Evolutionary conservation across 169 alveolate species (phyloP).

Genomic region (Plasmodium malariae): DNA sequence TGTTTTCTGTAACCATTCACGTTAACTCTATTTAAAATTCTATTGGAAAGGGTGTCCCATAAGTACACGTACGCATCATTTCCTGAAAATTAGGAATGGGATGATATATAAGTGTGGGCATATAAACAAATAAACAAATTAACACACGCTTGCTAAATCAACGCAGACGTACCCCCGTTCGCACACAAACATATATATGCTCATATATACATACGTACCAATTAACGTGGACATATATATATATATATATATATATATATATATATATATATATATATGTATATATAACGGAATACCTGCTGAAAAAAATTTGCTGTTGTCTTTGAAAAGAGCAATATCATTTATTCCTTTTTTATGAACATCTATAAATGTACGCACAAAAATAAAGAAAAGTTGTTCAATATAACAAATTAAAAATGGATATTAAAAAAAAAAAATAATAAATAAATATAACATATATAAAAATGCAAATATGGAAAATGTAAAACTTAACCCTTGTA

Average conservation of each 20-base stretch:
- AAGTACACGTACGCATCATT: slow-evolving; percentile 47
- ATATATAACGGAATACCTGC: slow-evolving; percentile 21
- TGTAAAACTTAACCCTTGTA: slow-evolving; percentile 41
- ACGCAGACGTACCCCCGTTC: too few relatives aligned
- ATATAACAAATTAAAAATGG: background rate
- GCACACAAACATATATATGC: background rate
- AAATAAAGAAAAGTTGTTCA: background rate
- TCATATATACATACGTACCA: background rate
- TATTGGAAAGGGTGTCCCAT: slow-evolving; percentile 69
- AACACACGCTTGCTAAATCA: background rate
- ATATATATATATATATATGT: background rate
- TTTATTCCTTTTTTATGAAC: slow-evolving; percentile 72
- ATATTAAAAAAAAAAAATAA: too few relatives aligned
- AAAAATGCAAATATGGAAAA: too few relatives aligned
- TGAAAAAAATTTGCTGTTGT: slow-evolving; percentile 60
- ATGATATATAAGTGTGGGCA: background rate
- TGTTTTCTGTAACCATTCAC: slow-evolving; percentile 48
- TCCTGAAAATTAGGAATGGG: slow-evolving; percentile 6
- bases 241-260: background rate
- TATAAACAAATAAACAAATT: background rate
- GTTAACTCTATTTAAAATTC: slow-evolving; percentile 50
- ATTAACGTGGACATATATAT: background rate
- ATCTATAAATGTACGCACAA: slow-evolving; percentile 10
- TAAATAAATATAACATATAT: background rate
- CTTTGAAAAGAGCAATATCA: slow-evolving; percentile 68